phyloP scores from a whole-genome alignment of 179 eudicot genomes.

The Beta corolliflora region DNA sequence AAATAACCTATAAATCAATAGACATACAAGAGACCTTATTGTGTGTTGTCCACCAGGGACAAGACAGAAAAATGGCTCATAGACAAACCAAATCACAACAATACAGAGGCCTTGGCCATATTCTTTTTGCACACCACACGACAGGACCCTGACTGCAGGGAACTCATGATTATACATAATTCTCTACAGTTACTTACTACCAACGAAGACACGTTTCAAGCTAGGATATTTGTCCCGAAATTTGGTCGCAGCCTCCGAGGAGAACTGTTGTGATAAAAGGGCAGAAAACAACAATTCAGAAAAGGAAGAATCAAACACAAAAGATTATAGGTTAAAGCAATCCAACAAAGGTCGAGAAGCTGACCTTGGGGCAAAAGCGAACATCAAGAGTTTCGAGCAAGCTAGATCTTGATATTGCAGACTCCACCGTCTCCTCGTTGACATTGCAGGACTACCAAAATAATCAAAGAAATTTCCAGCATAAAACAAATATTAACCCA shows the following conservation, averaged over 20 bases:
- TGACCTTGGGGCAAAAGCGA: slow-evolving; percentile 88
- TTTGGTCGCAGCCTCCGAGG: slow-evolving; percentile 48
- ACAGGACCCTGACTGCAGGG: background rate
- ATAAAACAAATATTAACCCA: background rate
- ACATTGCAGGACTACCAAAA: slow-evolving; percentile 69
- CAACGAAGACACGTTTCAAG: slow-evolving; percentile 72
- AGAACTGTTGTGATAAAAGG: slow-evolving; percentile 45
- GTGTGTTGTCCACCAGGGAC: slow-evolving; percentile 1
- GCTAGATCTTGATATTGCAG: slow-evolving; percentile 65
- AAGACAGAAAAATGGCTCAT: background rate
- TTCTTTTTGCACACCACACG: slow-evolving; percentile 19
- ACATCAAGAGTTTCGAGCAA: slow-evolving; percentile 92
- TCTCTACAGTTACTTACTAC: slow-evolving; percentile 50
- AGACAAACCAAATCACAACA: slow-evolving; percentile 16
- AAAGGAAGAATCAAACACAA: background rate
- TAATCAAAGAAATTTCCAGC: background rate
- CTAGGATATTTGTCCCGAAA: slow-evolving; percentile 65
- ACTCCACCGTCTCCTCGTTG: slow-evolving; percentile 70
- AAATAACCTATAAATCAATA: background rate
- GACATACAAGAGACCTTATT: slow-evolving; percentile 24
- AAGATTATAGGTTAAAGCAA: background rate
- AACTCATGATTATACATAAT: background rate
- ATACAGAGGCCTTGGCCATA: slow-evolving; percentile 11
- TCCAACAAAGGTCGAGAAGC: background rate
- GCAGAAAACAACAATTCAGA: background rate